Evolutionary conservation across 208 protist species (phyloP).

Genomic region (Zelonia costaricensis): DNA sequence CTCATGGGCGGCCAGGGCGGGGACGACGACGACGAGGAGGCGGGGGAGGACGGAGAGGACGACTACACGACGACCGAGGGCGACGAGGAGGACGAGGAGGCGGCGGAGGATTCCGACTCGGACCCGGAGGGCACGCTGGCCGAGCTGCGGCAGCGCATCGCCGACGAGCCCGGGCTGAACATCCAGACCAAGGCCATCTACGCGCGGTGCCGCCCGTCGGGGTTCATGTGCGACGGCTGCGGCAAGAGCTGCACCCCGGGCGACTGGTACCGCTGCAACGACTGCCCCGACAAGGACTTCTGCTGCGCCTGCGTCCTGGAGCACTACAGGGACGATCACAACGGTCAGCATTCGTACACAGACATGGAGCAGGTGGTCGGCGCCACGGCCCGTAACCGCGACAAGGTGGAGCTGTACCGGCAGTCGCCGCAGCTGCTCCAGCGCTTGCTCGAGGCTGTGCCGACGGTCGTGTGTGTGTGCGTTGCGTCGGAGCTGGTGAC

Average conservation of each 20-base stretch:
- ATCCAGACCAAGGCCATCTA: conserved; percentile 38
- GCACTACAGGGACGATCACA: conserved; percentile 40
- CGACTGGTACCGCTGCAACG: conserved; percentile 88
- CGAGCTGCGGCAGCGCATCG: conserved; percentile 34
- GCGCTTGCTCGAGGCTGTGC: conserved; percentile 52
- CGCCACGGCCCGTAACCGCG: conserved; percentile 25
- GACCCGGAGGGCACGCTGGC: background rate
- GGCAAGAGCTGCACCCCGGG: conserved; percentile 35
- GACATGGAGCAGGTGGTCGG: conserved; percentile 59
- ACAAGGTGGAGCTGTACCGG: conserved; percentile 43
- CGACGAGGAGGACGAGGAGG: conserved; percentile 18
- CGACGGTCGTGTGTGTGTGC: conserved; percentile 57
- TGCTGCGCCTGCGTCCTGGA: conserved; percentile 68
- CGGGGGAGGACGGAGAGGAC: conserved; percentile 31
- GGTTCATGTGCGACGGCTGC: conserved; percentile 71
- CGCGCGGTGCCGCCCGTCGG: conserved; percentile 23
- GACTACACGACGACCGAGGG: conserved; percentile 36
- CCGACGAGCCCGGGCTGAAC: conserved; percentile 26
- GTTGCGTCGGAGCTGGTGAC: conserved; percentile 56
- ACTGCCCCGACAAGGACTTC: conserved; percentile 71
- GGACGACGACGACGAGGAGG: conserved; percentile 19
- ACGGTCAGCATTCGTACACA: conserved; percentile 61
- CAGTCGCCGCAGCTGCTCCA: conserved; percentile 49
- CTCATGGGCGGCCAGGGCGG: conserved; percentile 22
- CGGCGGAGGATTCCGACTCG: background rate